Conservation (phyloP, 148 eudicot genomes). For the Rheum nobile region DNA sequence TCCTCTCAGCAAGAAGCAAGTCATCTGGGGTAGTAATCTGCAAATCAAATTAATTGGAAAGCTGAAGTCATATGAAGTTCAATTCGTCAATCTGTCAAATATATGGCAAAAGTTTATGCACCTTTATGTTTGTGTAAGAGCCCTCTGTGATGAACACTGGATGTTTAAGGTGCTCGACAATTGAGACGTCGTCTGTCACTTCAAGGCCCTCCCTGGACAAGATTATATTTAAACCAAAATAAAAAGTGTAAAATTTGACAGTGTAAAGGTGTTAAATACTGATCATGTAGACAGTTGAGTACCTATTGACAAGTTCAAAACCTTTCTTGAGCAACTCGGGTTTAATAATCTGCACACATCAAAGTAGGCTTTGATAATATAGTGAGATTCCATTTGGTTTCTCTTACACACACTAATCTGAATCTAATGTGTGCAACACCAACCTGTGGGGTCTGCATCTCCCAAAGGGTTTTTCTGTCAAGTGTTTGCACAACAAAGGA, state of each 20-base stretch:
- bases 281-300: slow-evolving; percentile 9
- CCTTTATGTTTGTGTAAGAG: slow-evolving; percentile 94
- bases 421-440: not conserved
- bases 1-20: slow-evolving; percentile 81
- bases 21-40: slow-evolving; percentile 99
- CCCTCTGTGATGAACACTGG: slow-evolving; percentile 94
- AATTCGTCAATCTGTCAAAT: not conserved
- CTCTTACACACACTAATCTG: not conserved
- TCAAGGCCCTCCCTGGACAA: slow-evolving; percentile 63
- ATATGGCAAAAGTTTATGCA: slow-evolving; percentile 14
- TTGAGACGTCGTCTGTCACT: slow-evolving; percentile 96
- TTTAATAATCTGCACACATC: slow-evolving; percentile 54
- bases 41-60: slow-evolving; percentile 1
- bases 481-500: slow-evolving; percentile 75
- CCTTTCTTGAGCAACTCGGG: slow-evolving; percentile 84
- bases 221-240: not conserved
- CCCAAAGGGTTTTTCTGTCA: slow-evolving; percentile 93
- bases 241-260: not conserved
- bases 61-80: not conserved
- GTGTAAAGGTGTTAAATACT: not conserved
- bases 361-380: not conserved
- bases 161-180: slow-evolving; percentile 91
- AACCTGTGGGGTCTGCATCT: slow-evolving; percentile 99
- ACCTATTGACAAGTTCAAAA: slow-evolving; percentile 89
- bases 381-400: not conserved